Percentiles rank a stretch among this genome's conserved stretches.
Evolutionary conservation across 148 eudicot species (phyloP).

Genomic region (Spergularia bocconei): DNA sequence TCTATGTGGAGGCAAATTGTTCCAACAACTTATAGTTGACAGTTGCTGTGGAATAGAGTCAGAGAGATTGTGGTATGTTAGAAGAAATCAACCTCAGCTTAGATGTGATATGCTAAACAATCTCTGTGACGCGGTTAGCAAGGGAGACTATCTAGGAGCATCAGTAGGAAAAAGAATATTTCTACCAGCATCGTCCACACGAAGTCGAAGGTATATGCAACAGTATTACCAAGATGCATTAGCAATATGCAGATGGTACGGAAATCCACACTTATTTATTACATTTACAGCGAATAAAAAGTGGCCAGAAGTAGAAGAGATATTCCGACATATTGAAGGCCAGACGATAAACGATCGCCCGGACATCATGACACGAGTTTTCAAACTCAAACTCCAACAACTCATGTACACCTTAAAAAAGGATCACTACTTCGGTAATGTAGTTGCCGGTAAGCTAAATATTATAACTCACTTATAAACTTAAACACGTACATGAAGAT

Average conservation of each 20-base stretch:
- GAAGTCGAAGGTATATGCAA: slow-evolving; percentile 21
- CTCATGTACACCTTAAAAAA: slow-evolving; percentile 4
- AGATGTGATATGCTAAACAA: not conserved
- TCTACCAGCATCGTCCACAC: slow-evolving; percentile 17
- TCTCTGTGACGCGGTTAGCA: not conserved
- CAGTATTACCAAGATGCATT: slow-evolving; percentile 32
- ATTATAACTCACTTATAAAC: not conserved
- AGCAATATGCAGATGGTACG: slow-evolving; percentile 9
- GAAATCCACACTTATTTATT: slow-evolving; percentile 16
- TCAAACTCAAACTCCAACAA: slow-evolving; percentile 29
- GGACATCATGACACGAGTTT: slow-evolving; percentile 16
- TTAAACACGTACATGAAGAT: too few species aligned
- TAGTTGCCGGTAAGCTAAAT: not conserved
- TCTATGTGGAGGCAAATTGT: not conserved
- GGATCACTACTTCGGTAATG: not conserved
- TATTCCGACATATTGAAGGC: not conserved
- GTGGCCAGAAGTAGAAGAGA: slow-evolving; percentile 18
- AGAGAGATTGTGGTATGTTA: not conserved
- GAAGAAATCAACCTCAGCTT: slow-evolving; percentile 8
- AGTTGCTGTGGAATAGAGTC: slow-evolving; percentile 12
- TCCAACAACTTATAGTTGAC: slow-evolving; percentile 24
- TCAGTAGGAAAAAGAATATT: slow-evolving; percentile 6
- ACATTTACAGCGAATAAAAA: slow-evolving; percentile 27
- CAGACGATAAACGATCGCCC: slow-evolving; percentile 11
- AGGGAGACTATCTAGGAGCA: not conserved